Evolutionary conservation across 192 early-diverging fungal species (phyloP), one percentile per base, ranked within the genome.

Genomic region (Kappamyces sp.): DNA sequence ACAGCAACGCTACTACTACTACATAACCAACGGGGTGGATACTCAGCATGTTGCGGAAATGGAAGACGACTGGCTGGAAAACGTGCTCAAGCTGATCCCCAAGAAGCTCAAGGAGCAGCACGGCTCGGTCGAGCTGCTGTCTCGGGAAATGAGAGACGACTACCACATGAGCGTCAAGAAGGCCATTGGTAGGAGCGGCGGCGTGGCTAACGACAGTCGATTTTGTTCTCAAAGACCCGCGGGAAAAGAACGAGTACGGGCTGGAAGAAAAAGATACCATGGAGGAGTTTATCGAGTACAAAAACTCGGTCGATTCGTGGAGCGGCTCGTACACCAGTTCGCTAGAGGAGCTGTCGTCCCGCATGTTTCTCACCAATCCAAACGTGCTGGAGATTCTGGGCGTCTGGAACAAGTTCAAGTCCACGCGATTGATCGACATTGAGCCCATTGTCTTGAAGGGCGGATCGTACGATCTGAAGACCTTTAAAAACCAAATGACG

Each of bases 151-250:
- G 81, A 41, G 79, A 39, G 79, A 84, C 31, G 81, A 84, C 53
- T 84, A 84, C 60, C 74, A 81, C 47, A 82, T 79, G 76, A 79
- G 76, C 49, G 79, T 84, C 9, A 84, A 84, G 50, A 84, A 81
- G 60, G 81, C 81, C 4, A 84, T 84, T 52, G 76, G 76, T 78
- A 49, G 34, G 50, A 22, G 9, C 35, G 6, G 29, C 33, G 2
- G 5, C 2, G 12, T 30, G 41, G n/a, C 38, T 52, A 29, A n/a
- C 43, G 14, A 22, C 57, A 78, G 81, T 84, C 12, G 81, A 84
- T 55, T 84, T 84, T 65, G 81, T 84, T n/a, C 54, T 84, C 4
- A 82, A 79, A 47, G 77, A 84, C 51, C 81, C 80, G 7, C 66
- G 79, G 2, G 66, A 81, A 46, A 82, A 82, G 46, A 69, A 66